A percentile compares a stretch with the other conserved stretches of the same genome.
These are phyloP conservation scores for Suhomyces yuchorum DNA, from an alignment of 1,139 yeast genomes.

Conservation along the genomic window DNA sequence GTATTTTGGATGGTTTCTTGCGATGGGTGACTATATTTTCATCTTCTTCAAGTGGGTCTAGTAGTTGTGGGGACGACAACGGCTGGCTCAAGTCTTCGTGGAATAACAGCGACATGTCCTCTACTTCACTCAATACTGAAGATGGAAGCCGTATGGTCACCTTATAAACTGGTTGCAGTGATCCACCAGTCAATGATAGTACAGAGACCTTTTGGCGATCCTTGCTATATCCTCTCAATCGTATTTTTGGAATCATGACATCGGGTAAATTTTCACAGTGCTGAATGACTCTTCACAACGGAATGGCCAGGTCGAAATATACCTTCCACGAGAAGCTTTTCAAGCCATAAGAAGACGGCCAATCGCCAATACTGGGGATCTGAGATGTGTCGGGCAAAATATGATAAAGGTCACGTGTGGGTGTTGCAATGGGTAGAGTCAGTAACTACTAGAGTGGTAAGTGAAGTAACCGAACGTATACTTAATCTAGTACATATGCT, in stretches of 20 bases:
- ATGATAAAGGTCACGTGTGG: background rate
- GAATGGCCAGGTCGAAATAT: background rate
- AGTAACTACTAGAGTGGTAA: too few species aligned
- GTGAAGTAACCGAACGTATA: background rate
- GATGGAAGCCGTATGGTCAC: conserved; percentile 16
- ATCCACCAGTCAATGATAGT: conserved; percentile 3
- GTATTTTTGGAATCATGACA: conserved; percentile 18
- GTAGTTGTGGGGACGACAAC: background rate
- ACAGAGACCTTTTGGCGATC: conserved; percentile 7
- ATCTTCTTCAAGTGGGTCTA: conserved; percentile 1
- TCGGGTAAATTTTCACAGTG: background rate
- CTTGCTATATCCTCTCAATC: conserved; percentile 13
- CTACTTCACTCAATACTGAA: conserved; percentile 7
- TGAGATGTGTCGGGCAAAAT: background rate
- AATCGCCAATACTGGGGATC: conserved; percentile 3
- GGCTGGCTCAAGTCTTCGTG: conserved; percentile 1
- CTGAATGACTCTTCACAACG: background rate
- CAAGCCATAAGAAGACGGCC: conserved; percentile 2
- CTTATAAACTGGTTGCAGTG: conserved; percentile 2
- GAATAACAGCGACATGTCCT: conserved; percentile 1
- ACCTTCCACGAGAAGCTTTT: background rate
- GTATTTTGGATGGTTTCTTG: conserved; percentile 4
- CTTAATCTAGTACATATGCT: background rate
- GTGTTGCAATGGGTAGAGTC: background rate
- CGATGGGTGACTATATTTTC: background rate